phyloP scores from a whole-genome alignment of 345 rosid species.

The Syzygium oleosum region DNA sequence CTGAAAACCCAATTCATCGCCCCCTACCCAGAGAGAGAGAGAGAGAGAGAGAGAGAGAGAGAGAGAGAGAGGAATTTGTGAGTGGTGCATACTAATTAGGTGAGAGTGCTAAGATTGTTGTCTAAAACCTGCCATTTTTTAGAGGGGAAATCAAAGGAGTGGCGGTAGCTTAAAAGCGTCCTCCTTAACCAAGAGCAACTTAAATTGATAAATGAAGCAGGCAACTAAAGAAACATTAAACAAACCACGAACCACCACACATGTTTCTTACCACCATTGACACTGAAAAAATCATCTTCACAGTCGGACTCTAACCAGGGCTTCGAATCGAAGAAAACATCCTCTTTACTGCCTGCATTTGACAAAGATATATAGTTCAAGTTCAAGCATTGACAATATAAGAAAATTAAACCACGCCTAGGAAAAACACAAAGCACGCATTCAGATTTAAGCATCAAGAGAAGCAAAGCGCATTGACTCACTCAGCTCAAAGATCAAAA shows the following conservation, averaged over 20 bases:
- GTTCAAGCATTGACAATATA: not conserved
- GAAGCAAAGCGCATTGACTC: not conserved
- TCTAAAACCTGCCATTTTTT: not conserved
- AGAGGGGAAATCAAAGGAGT: not conserved
- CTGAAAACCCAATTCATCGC: not conserved
- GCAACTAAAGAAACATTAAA: not conserved
- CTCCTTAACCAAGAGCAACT: not conserved
- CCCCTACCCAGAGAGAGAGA: not conserved
- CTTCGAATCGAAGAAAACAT: slow-evolving; percentile 71
- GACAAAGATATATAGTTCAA: not conserved
- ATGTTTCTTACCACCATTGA: slow-evolving; percentile 68
- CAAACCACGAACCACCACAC: not conserved
- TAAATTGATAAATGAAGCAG: not conserved
- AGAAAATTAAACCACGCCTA: not conserved
- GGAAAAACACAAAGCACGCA: not conserved
- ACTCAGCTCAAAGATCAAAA: not conserved
- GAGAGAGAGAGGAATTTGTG: not conserved
- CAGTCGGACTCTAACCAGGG: slow-evolving; percentile 79
- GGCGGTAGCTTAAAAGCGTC: not conserved
- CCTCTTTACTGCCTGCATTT: slow-evolving; percentile 76
- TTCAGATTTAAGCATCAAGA: not conserved
- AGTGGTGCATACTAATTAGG: not conserved
- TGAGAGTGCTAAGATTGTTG: not conserved
- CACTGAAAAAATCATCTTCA: slow-evolving; percentile 91
- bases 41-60: not conserved